Base-by-base conservation (phyloP, 306 rosid genomes). In the Casuarina glauca region DNA sequence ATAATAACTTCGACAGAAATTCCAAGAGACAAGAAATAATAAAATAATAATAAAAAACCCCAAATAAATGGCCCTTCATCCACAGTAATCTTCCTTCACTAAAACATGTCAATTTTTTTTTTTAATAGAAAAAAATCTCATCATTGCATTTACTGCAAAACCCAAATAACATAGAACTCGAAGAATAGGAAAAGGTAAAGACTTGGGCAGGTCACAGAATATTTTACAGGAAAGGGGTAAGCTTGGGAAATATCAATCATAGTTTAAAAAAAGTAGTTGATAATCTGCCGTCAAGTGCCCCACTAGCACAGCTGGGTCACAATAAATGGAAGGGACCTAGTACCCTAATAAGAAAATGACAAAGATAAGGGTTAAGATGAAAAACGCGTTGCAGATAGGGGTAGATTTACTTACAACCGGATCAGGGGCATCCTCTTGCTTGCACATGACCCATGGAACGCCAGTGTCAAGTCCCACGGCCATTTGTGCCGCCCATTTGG, bases 401-500 rank as follows among this genome's bases (percentile, higher is more conserved):
- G 17, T 44, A 13, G 51, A 63, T 38, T 19, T 45, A 49, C 88
- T 88, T 88, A 96, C 99, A 52, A 90, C 61, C 9, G 99, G 99
- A 62, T 90, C 97, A 52, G 99, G 99, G 82, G 99, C 96, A 78
- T 96, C 99, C 52, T 91, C 87, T 89, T 96, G 99, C 88, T 96
- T 96, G 90, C 99, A 96, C 99, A 96, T 96, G 74, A 96, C 80
- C 99, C 99, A 96, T 2, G 99, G 99, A 1, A 90, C 99, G 0
- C 97, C 99, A 12, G 99, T 96, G 73, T 80, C 48, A 20, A 96
- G 94, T 58, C 86, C 91, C 8, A 91, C 91, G 19, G 98, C 99
- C 99, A 96, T 96, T 88, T 88, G 79, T 81, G 97, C 92, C 60
- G 93, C 92, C 99, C 99, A 96, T 84, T 85, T 80, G 0, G 97